Conservation (phyloP, 345 rosid species). For the Linum trigynum region DNA sequence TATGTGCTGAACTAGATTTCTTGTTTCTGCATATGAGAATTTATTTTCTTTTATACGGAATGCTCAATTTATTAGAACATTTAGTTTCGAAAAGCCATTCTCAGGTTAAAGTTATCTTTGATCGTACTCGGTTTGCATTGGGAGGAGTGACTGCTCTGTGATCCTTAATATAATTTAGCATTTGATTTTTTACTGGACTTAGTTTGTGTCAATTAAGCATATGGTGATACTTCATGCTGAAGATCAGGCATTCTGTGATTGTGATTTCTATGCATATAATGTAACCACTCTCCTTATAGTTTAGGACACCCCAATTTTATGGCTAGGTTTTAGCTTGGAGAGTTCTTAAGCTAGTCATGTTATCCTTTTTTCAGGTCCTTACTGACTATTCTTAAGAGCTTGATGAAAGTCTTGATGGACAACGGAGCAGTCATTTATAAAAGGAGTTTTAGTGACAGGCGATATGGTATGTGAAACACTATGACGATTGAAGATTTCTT, state of each 20-base stretch:
- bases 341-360: not conserved
- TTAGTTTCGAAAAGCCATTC: not conserved
- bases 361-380: not conserved
- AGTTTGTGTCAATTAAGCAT: not conserved
- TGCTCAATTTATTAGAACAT: not conserved
- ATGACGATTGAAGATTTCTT: slow-evolving; percentile 96
- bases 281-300: not conserved
- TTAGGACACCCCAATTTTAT: not conserved
- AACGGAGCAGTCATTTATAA: slow-evolving; percentile 13
- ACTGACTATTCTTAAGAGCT: slow-evolving; percentile 5
- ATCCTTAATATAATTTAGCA: not conserved
- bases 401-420: slow-evolving; percentile 28
- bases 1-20: no score
- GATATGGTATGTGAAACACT: slow-evolving; percentile 38
- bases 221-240: not conserved
- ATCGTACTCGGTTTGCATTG: no score
- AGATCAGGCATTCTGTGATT: not conserved
- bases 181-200: not conserved
- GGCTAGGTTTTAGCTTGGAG: slow-evolving; percentile 20
- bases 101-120: no score
- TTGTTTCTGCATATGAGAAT: not conserved
- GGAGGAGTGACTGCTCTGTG: not conserved
- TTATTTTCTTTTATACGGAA: not conserved
- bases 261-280: not conserved
- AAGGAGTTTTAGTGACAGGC: slow-evolving; percentile 25